These are phyloP conservation scores for Neurospora hispaniola DNA, from an alignment of 495 filamentous ascomycete species.

Conservation along the genomic window DNA sequence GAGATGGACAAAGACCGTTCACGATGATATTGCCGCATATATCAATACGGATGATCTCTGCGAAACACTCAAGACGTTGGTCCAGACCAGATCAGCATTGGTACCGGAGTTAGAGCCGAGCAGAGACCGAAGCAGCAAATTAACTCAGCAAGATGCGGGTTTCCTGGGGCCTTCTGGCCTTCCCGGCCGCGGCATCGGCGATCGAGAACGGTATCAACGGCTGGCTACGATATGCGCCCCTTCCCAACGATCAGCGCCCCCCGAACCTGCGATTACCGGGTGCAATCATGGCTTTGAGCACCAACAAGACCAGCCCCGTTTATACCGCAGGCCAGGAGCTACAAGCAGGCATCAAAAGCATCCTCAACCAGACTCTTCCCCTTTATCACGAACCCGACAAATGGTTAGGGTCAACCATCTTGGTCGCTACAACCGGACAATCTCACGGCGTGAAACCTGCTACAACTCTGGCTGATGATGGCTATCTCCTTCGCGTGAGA, in stretches of 20 bases:
- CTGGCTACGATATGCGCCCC: conserved; percentile 55
- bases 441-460: conserved; percentile 27
- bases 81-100: not conserved
- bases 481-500: conserved; percentile 47
- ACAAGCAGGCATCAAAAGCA: conserved; percentile 43
- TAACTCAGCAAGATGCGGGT: conserved; percentile 16
- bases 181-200: conserved; percentile 23
- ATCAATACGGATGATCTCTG: not conserved
- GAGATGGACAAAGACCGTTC: not conserved
- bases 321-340: conserved; percentile 49
- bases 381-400: conserved; percentile 18
- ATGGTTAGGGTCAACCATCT: conserved; percentile 26
- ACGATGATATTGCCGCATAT: not conserved
- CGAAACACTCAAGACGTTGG: not conserved
- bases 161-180: conserved; percentile 19
- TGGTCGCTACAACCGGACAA: conserved; percentile 47
- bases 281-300: conserved; percentile 45
- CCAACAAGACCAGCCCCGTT: conserved; percentile 41
- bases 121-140: not conserved
- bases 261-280: conserved; percentile 27
- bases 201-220: conserved; percentile 50
- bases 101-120: not conserved
- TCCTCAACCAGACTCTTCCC: conserved; percentile 37
- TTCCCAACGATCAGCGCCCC: conserved; percentile 25
- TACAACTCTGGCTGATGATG: conserved; percentile 47